phyloP scores from a whole-genome alignment of 345 rosid species.

The Linum usitatissimum region DNA sequence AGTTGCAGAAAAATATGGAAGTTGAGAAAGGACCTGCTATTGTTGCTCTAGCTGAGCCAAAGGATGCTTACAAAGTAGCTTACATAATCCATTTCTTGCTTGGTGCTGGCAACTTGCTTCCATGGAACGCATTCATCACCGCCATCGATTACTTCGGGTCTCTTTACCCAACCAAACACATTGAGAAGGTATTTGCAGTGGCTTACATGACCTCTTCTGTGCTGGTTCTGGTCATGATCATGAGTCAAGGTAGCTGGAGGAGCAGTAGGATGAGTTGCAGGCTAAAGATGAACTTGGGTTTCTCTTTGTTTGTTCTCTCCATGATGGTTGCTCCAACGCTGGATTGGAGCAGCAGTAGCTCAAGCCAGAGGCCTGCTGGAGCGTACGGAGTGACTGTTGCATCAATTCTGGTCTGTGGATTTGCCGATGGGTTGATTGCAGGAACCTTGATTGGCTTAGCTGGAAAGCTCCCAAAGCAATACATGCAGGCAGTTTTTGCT shows the following conservation, averaged over 20 bases:
- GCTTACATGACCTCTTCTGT: constrained; percentile 83
- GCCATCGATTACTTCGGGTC: constrained; percentile 74
- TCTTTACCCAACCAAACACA: constrained; percentile 59
- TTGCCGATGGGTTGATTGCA: constrained; percentile 80
- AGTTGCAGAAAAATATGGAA: constrained; percentile 28
- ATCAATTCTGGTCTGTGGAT: constrained; percentile 63
- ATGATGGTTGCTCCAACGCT: constrained; percentile 55
- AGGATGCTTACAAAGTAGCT: constrained; percentile 57
- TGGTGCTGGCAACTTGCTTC: constrained; percentile 89
- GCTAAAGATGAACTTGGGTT: constrained; percentile 69
- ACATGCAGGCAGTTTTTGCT: constrained; percentile 93
- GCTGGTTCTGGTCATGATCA: constrained; percentile 45
- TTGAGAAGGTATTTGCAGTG: constrained; percentile 77
- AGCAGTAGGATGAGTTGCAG: constrained; percentile 38
- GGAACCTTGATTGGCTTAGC: constrained; percentile 84
- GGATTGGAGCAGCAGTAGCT: constrained; percentile 33
- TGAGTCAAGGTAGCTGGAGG: constrained; percentile 47
- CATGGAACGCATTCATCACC: constrained; percentile 91
- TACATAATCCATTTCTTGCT: constrained; percentile 77
- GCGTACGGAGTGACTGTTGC: constrained; percentile 44
- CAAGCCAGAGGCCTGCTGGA: constrained; percentile 19
- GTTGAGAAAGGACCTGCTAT: constrained; percentile 23
- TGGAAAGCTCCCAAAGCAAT: constrained; percentile 75
- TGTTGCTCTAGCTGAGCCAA: constrained; percentile 28
- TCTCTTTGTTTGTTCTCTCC: constrained; percentile 56